Base-by-base conservation (phyloP, 768 basidiomycete genomes). In the Amanita brunnescens region DNA sequence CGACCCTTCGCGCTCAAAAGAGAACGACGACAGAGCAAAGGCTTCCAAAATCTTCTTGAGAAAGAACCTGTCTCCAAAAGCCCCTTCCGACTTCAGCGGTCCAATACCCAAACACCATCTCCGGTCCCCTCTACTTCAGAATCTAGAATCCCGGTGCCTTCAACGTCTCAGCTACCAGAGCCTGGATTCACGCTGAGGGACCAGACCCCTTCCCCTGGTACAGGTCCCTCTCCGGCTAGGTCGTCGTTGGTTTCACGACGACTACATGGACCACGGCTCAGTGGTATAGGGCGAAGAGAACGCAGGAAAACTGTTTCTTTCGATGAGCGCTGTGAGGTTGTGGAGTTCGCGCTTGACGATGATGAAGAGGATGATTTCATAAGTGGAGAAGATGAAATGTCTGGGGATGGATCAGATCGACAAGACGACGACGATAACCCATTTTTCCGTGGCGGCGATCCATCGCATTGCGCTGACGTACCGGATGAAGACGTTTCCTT, bases 1-100 rank as follows among this genome's bases (percentile, higher is more conserved):
- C 78, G 79, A 37, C 85, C 85, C 0, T 77, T 87, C 51, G 72
- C 80, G 7, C 71, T 78, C 59, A 89, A 87, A 62, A 70, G 82
- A 53, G 82, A 84, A 64, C 77, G 87, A 39, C 78, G 82, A 41
- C 85, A 91, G 62, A 88, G 85, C 49, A 83, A 80, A 61, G 78
- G 74, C 5, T 84, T 84, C 55, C 84, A 88, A 59, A 80, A 78
- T 20, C 78, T 92, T 46, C 73, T 83, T 1, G 75, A 87, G 65
- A 82, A 76, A 59, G 87, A 89, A 61, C 83, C 83, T 6, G 89
- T 92, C 23, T 80, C 81, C 23, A 89, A 85, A 71, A 90, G 87
- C 59, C 89, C 90, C 18, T 92, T 92, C 13, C 57, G 51, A 23
- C 57, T 60, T 30, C 64, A 65, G 6, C 58, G 60, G 26, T 56